Percentiles rank a stretch among this genome's conserved stretches.
These are phyloP conservation scores for Cenchrus purpureus DNA, from an alignment of 176 grass and related monocot species.

Conservation along the genomic window DNA sequence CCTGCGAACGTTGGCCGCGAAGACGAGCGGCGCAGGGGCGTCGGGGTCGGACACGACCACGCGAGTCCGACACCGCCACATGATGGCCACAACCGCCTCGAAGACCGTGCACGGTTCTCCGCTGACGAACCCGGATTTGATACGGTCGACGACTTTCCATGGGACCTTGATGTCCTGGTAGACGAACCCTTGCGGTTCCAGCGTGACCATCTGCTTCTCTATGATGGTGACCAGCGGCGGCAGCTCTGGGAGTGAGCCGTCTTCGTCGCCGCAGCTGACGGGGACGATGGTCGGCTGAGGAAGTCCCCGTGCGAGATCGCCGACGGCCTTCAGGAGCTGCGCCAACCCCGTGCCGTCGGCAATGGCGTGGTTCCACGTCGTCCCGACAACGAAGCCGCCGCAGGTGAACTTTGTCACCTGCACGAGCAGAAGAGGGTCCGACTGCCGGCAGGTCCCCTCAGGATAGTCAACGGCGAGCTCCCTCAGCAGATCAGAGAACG, in stretches of 20 bases:
- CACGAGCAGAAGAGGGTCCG: not conserved
- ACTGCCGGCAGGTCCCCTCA: not conserved
- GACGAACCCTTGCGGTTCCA: not conserved
- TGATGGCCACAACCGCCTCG: not conserved
- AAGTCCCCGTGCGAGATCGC: not conserved
- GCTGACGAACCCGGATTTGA: not conserved
- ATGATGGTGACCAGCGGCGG: not conserved
- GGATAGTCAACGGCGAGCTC: not conserved
- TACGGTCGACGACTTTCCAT: not conserved
- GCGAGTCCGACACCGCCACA: conserved; percentile 5
- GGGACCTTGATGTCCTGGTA: conserved; percentile 16
- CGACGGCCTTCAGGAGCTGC: not conserved
- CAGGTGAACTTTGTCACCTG: conserved; percentile 34
- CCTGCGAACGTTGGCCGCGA: not conserved
- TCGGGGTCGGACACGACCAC: not conserved
- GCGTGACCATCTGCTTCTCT: not conserved
- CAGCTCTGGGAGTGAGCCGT: not conserved
- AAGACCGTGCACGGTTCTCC: not conserved
- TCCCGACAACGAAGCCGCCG: conserved; percentile 21
- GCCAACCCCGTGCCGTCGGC: conserved; percentile 32
- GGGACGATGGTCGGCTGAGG: not conserved
- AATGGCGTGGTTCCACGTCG: conserved; percentile 14
- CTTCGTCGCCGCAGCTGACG: not conserved
- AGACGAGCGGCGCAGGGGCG: not conserved
- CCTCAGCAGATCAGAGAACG: not conserved